phyloP scores from a whole-genome alignment of 495 filamentous ascomycete species.

The Penicillium cataractarum region DNA sequence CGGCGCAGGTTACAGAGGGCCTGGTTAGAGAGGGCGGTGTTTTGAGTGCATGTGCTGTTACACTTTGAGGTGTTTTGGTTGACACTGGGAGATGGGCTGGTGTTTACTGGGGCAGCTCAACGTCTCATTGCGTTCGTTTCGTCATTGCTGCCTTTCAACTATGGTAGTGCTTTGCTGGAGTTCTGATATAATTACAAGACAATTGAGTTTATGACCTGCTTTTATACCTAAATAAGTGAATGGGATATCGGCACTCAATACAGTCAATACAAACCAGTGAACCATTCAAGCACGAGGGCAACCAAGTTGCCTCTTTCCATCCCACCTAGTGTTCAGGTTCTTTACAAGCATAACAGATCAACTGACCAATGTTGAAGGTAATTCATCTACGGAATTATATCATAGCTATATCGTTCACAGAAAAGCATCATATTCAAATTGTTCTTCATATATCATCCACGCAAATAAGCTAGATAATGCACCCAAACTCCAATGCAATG shows the following conservation, averaged over 20 bases:
- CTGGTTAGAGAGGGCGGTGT: slow-evolving; percentile 61
- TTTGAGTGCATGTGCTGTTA: slow-evolving; percentile 63
- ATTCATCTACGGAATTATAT: too few species aligned
- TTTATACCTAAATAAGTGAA: background rate
- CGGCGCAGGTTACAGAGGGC: slow-evolving; percentile 55
- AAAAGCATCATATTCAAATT: background rate
- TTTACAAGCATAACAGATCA: too few species aligned
- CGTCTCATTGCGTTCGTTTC: background rate
- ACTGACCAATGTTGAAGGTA: too few species aligned
- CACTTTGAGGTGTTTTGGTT: slow-evolving; percentile 34
- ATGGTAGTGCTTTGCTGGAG: background rate
- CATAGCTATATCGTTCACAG: too few species aligned
- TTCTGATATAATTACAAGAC: background rate
- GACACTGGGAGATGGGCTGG: background rate
- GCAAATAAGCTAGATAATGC: background rate
- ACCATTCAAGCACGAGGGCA: too few species aligned
- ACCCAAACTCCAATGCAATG: background rate
- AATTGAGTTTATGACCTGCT: background rate
- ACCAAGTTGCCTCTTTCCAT: too few species aligned
- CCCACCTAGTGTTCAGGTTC: too few species aligned
- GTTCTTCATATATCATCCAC: background rate
- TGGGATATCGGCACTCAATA: background rate
- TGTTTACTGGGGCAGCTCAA: slow-evolving; percentile 1
- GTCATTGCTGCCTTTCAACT: slow-evolving; percentile 9
- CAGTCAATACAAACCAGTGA: too few species aligned